These are phyloP conservation scores for Tuctoria greenei DNA, from an alignment of 176 grass and related monocot genomes.

Conservation along the genomic window DNA sequence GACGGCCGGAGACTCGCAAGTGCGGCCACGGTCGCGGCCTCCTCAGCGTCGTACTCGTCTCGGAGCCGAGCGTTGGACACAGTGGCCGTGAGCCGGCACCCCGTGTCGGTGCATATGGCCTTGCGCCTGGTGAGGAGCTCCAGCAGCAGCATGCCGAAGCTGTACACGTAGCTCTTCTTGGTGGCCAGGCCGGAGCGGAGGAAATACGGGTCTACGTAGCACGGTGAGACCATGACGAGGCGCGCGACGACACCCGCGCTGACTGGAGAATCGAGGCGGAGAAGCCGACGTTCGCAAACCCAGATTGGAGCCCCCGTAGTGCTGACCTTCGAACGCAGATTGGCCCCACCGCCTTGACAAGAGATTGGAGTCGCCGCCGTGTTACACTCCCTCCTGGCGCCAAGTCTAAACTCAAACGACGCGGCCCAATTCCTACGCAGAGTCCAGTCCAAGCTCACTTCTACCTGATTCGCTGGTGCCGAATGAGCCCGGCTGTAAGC, in stretches of 20 bases:
- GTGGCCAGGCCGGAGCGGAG: constrained; percentile 70
- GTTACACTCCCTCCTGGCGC: too few relatives aligned
- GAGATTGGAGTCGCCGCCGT: too few relatives aligned
- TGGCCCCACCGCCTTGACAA: too few relatives aligned
- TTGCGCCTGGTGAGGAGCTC: constrained; percentile 66
- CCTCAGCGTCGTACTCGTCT: constrained; percentile 24
- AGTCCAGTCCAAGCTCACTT: too few relatives aligned
- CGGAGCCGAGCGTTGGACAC: constrained; percentile 32
- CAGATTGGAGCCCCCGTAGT: too few relatives aligned
- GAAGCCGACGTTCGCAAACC: constrained; percentile 65
- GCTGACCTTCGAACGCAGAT: too few relatives aligned
- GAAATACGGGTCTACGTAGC: constrained; percentile 80
- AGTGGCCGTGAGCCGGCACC: constrained; percentile 48
- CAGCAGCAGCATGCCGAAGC: constrained; percentile 88
- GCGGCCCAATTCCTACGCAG: too few relatives aligned
- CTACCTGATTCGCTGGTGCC: too few relatives aligned
- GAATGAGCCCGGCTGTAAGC: too few relatives aligned
- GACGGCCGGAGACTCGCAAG: constrained; percentile 60
- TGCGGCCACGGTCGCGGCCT: constrained; percentile 43
- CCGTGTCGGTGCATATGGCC: constrained; percentile 59
- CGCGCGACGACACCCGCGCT: constrained; percentile 28
- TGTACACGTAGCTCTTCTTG: constrained; percentile 86
- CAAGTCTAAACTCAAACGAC: too few relatives aligned
- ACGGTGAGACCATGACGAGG: constrained; percentile 65
- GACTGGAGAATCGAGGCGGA: constrained; percentile 30